These are phyloP conservation scores for Paramecium sexaurelia DNA, from an alignment of 73 alveolate species.

Conservation along the genomic window DNA sequence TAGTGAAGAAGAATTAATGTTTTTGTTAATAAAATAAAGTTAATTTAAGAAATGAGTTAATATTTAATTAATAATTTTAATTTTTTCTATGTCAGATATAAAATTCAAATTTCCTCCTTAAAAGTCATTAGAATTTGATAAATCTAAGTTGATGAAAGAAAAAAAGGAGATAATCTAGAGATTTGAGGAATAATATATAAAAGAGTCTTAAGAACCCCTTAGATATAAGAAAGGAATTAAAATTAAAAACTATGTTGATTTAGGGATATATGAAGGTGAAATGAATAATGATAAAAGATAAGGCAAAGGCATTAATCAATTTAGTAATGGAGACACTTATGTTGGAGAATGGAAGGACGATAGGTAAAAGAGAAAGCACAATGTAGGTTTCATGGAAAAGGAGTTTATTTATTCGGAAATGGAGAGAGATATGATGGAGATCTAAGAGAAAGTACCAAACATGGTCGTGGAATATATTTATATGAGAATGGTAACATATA, in stretches of 20 bases:
- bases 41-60: background rate
- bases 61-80: background rate
- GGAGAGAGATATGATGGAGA: slow-evolving; percentile 57
- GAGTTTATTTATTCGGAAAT: slow-evolving; percentile 34
- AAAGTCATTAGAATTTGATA: background rate
- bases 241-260: slow-evolving; percentile 50
- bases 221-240: slow-evolving; percentile 7
- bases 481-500: slow-evolving; percentile 87
- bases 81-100: background rate
- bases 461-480: slow-evolving; percentile 52
- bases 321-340: background rate
- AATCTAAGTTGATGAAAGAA: background rate
- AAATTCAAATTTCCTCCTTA: background rate
- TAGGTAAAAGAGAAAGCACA: background rate
- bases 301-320: slow-evolving; percentile 47
- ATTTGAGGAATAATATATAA: background rate
- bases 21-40: background rate
- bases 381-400: slow-evolving; percentile 58
- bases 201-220: background rate
- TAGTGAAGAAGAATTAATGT: background rate
- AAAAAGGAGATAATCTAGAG: background rate
- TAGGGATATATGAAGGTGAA: slow-evolving; percentile 62
- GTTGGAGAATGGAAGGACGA: slow-evolving; percentile 33
- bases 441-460: slow-evolving; percentile 8
- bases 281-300: slow-evolving; percentile 39